Percentiles rank a stretch among this genome's conserved stretches.
Evolutionary conservation across 148 eudicot species (phyloP).

Genomic region (Simmondsia chinensis): DNA sequence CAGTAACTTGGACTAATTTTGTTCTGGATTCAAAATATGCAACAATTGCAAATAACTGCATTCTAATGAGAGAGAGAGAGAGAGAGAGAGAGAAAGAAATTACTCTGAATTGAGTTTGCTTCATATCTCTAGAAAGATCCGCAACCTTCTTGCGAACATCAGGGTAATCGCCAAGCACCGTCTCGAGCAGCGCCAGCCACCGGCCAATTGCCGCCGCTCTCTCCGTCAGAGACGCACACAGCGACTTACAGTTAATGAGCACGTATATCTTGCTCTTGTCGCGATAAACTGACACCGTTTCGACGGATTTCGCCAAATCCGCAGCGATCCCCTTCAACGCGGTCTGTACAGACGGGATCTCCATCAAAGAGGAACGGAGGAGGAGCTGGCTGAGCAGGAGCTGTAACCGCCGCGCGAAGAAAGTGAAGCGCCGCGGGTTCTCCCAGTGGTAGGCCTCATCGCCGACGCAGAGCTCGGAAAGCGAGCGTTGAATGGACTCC

Average conservation of each 20-base stretch:
- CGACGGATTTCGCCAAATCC: constrained; percentile 31
- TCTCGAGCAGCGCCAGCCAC: constrained; percentile 57
- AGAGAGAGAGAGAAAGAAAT: background rate
- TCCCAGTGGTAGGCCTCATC: constrained; percentile 32
- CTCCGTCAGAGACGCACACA: constrained; percentile 35
- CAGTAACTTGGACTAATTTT: too few species aligned
- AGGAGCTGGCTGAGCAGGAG: constrained; percentile 24
- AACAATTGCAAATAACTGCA: background rate
- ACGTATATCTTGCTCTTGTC: constrained; percentile 47
- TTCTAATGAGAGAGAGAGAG: background rate
- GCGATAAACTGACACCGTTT: constrained; percentile 29
- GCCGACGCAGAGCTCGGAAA: constrained; percentile 21
- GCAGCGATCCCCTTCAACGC: constrained; percentile 41
- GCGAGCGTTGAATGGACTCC: constrained; percentile 22
- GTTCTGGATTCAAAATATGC: background rate
- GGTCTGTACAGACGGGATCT: constrained; percentile 30
- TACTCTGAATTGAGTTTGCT: constrained; percentile 46
- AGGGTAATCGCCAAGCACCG: constrained; percentile 15
- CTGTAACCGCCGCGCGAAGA: constrained; percentile 37
- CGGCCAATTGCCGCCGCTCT: constrained; percentile 43
- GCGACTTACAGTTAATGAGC: constrained; percentile 34
- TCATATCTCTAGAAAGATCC: constrained; percentile 57
- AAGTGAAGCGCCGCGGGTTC: constrained; percentile 34
- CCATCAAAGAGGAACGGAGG: constrained; percentile 16
- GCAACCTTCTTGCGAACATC: constrained; percentile 48